Percentiles rank a stretch among this genome's conserved stretches.
Conservation (phyloP, 768 basidiomycete species). For the Leccinellum luteum region DNA sequence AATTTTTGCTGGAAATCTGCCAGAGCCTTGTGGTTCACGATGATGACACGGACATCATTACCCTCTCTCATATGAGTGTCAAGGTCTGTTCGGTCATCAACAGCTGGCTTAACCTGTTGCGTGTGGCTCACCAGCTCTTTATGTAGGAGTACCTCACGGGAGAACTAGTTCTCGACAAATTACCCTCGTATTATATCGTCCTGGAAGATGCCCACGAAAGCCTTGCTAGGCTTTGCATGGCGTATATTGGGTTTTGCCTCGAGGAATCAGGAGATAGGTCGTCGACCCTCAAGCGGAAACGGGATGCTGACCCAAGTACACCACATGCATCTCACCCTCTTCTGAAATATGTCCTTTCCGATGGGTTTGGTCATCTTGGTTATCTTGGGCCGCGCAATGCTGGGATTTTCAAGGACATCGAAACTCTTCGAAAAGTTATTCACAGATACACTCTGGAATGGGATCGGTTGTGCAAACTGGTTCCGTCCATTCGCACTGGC, state of each 20-base stretch:
- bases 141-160: slow-evolving; percentile 13
- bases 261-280: neutral
- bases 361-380: slow-evolving; percentile 11
- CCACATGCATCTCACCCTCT: neutral
- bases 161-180: neutral
- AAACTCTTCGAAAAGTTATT: neutral
- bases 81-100: slow-evolving; percentile 1
- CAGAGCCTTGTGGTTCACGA: slow-evolving; percentile 11
- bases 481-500: neutral
- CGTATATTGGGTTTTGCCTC: slow-evolving; percentile 8
- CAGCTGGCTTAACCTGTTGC: neutral
- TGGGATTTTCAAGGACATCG: slow-evolving; percentile 2
- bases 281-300: neutral
- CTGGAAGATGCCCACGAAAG: slow-evolving; percentile 7
- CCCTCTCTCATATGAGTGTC: slow-evolving; percentile 17
- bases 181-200: slow-evolving; percentile 4
- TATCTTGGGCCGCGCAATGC: neutral
- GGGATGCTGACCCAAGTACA: neutral
- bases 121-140: neutral
- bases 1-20: slow-evolving; percentile 1
- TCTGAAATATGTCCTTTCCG: slow-evolving; percentile 8
- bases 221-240: slow-evolving; percentile 10
- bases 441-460: neutral
- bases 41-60: slow-evolving; percentile 7
- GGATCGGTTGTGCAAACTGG: neutral